A percentile compares a stretch with the other conserved stretches of the same genome.
phyloP scores from a whole-genome alignment of 805 yeast genomes.

The Candida piceae region DNA sequence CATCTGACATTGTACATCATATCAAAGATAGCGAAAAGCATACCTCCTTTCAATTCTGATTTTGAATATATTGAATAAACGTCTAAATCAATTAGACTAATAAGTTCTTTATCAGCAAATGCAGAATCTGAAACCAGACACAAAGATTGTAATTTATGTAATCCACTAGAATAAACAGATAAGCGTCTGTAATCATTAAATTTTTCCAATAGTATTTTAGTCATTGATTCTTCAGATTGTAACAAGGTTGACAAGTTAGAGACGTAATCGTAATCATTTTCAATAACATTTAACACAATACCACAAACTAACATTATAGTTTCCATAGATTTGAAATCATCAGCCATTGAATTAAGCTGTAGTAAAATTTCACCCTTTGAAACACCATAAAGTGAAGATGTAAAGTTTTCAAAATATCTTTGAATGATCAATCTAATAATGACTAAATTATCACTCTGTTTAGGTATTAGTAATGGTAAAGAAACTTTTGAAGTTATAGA shows the following conservation, averaged over 20 bases:
- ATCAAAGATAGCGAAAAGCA: slow-evolving; percentile 8
- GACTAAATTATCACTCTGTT: slow-evolving; percentile 2
- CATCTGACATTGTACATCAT: slow-evolving; percentile 12
- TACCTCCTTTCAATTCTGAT: slow-evolving; percentile 1
- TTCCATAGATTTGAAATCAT: slow-evolving; percentile 13
- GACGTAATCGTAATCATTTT: slow-evolving; percentile 3
- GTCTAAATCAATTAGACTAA: slow-evolving; percentile 7
- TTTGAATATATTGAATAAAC: slow-evolving; percentile 5
- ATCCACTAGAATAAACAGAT: slow-evolving; percentile 9
- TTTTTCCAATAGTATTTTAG: neutral
- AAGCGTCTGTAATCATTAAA: slow-evolving; percentile 8
- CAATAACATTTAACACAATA: slow-evolving; percentile 7
- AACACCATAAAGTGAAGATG: slow-evolving; percentile 4
- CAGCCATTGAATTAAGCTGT: slow-evolving; percentile 1
- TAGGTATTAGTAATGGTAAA: slow-evolving; percentile 10
- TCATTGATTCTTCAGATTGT: slow-evolving; percentile 1
- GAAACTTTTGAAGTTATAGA: too few species aligned
- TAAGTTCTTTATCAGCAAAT: slow-evolving; percentile 4
- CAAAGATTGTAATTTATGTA: slow-evolving; percentile 13
- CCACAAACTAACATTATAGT: slow-evolving; percentile 12
- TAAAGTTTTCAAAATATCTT: slow-evolving; percentile 4
- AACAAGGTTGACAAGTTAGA: neutral
- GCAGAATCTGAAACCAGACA: slow-evolving; percentile 10
- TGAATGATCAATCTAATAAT: slow-evolving; percentile 4
- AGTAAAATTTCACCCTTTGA: slow-evolving; percentile 3